A percentile compares a stretch with the other conserved stretches of the same genome.
phyloP scores from a whole-genome alignment of 306 rosid species.

The Herpetospermum pedunculosum region DNA sequence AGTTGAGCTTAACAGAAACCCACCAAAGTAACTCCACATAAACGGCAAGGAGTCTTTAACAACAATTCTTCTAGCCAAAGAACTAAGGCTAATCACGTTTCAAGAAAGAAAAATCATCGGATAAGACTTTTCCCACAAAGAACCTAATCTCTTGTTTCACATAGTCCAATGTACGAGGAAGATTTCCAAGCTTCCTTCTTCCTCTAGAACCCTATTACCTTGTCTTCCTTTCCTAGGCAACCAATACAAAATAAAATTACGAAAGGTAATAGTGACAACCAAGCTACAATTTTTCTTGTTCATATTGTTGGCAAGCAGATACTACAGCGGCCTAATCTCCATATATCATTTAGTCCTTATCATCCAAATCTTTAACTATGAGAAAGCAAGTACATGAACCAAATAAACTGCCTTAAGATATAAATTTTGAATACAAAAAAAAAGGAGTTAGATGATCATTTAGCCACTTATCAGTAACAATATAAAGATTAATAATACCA shows the following conservation, averaged over 20 bases:
- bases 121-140: neutral
- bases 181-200: neutral
- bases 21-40: neutral
- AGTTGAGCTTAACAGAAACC: neutral
- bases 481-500: conserved; percentile 40
- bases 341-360: neutral
- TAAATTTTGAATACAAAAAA: neutral
- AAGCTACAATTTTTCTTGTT: neutral
- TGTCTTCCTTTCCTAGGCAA: neutral
- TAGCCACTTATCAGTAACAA: neutral
- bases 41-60: neutral
- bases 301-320: neutral
- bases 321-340: neutral
- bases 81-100: neutral
- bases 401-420: neutral
- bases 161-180: neutral
- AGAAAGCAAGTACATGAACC: neutral
- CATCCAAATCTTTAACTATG: neutral
- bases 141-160: neutral
- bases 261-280: neutral
- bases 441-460: neutral
- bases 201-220: neutral
- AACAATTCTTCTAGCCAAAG: neutral
- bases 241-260: neutral
- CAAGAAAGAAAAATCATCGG: neutral